These are phyloP conservation scores for Dictyostelium capitatum DNA, from an alignment of 78 protist species.

Conservation along the genomic window DNA sequence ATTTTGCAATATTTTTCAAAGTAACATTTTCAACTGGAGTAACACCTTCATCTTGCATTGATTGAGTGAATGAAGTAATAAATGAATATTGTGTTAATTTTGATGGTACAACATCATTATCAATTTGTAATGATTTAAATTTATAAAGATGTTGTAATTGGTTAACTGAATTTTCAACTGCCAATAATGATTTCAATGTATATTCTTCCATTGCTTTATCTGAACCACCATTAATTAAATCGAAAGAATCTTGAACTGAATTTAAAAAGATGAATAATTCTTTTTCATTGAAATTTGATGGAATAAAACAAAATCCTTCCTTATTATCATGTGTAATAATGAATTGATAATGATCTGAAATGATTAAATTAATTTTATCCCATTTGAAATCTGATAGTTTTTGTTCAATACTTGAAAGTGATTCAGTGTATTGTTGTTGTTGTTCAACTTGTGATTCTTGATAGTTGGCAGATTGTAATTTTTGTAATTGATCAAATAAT, in stretches of 20 bases:
- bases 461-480: background rate
- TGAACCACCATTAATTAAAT: constrained; percentile 4
- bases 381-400: constrained; percentile 48
- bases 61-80: background rate
- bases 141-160: background rate
- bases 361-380: constrained; percentile 37
- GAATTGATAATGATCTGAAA: constrained; percentile 73
- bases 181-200: background rate
- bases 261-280: constrained; percentile 66
- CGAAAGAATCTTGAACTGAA: constrained; percentile 23
- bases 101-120: background rate
- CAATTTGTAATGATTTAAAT: background rate
- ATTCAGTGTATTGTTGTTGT: background rate
- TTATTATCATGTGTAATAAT: constrained; percentile 34
- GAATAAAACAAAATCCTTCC: constrained; percentile 44
- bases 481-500: background rate
- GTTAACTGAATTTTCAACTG: background rate
- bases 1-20: background rate
- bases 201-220: background rate
- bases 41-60: background rate
- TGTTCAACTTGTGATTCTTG: background rate
- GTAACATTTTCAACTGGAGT: background rate
- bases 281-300: constrained; percentile 38
- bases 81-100: background rate
- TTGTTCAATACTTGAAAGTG: background rate